Evolutionary conservation across 169 alveolate genomes (phyloP), one percentile per base, ranked within the genome.

Genomic region (Eimeria acervulina): DNA sequence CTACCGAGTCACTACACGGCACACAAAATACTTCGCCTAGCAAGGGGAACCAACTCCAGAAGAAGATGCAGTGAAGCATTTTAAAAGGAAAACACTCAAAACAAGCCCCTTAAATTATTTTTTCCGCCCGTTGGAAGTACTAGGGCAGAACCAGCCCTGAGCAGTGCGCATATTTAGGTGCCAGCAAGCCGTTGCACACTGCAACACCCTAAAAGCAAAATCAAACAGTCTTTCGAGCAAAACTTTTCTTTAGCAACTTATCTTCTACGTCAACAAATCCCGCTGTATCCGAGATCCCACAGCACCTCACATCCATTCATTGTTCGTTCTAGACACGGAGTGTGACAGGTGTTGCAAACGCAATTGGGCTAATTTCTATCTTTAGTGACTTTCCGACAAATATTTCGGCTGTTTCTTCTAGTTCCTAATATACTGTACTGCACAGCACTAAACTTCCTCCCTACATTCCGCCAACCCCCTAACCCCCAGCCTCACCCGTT

Each of bases 61-160:
- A 28, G 40, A n/a, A 31, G 13, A n/a, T 28, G 78, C 78, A 66
- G 5, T 66, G 5, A 66, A 66, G 7, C 38, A 28, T 28, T 66
- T 0, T 19, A 31, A 7, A 28, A 23, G 78, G 23, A 66, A 66
- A 66, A 28, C 42, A n/a, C 26, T n/a, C 17, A 66, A 28, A 28
- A 3, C 10, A 5, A 66, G 40, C 10, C 8, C 28, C 42, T 66
- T 31, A 26, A 66, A 66, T 66, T 66, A 1, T 40, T 66, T 31
- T 66, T 66, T 31, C 21, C 6, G 19, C 19, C 42, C 26, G 21
- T 17, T 59, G n/a, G 19, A 21, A 59, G 3, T 28, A 66, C 38
- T 66, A 42, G 44, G 38, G 42, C 78, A 21, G 78, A 31, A 40
- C 78, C n/a, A 66, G 78, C 78, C 78, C 78, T 66, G 42, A n/a